Evolutionary conservation across 2,329 filamentous ascomycete genomes (phyloP), one percentile per base, ranked within the genome.

Genomic region (Ophiocordyceps sinensis): DNA sequence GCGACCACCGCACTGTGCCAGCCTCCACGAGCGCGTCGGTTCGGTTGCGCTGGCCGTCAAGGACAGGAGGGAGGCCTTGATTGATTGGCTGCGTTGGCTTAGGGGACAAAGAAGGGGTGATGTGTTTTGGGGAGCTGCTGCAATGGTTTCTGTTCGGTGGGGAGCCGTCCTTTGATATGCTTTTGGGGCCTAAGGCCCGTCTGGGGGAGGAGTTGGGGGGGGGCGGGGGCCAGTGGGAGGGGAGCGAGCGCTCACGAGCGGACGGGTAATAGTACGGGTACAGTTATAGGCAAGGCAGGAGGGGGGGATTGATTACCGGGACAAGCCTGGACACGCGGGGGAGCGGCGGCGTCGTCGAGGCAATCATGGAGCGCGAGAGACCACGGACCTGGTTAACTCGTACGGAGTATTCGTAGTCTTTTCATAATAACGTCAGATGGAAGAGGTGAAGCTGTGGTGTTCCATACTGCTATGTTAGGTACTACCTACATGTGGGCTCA

Each of bases 1-100:
- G 43, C 41, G 38, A 15, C 28, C 8, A 32, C 11, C 34, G 37
- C 45, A 48, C 44, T 31, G 46, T 47, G 46, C 42, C 36, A 40
- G 40, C 13, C 12, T 37, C 32, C 8, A 35, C 32, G 17, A 35
- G 32, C 36, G 34, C 36, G 40, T 37, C 38, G 43, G 36, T 40
- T 31, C 34, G 34, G 38, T 34, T 37, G 21, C 26, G 34, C 21
- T 37, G 34, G 38, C 35, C 21, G 28, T 30, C 34, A n/a, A 4
- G 13, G 29, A 19, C 15, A 26, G 30, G 35, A 21, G 21, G 30
- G 35, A 21, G 21, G 36, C 17, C 12, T 26, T 28, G 34, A 26
- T 17, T 30, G 23, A 29, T 38, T 38, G 36, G 36, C 21, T 29
- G 36, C 23, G 12, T 21, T 21, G 35, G 12, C 21, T 17, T 14